Base-by-base conservation (phyloP, 2,329 filamentous ascomycete genomes). In the Harringtonia aguacate region DNA sequence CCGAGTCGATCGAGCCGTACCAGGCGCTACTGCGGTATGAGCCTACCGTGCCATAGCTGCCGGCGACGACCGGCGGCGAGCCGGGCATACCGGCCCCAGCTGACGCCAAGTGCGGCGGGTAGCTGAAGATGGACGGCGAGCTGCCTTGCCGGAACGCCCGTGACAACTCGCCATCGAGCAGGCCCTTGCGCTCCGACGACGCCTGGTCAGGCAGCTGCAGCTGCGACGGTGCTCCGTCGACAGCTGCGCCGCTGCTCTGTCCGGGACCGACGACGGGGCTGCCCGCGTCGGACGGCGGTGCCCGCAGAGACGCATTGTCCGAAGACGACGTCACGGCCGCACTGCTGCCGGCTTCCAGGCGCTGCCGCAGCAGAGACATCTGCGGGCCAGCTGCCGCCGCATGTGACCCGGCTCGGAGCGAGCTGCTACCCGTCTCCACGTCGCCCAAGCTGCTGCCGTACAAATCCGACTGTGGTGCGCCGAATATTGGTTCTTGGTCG, bases 51-150 rank as follows among this genome's bases (percentile, higher is more conserved):
- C 47, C 41, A 27, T 44, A 52, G 46, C 48, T 50, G 42, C 51
- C 47, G 9, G n/a, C n/a, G n/a, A 43, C 34, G 14, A 47, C 15
- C 3, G 48, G 48, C 9, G 50, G 37, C 15, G 39, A 14, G 18
- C 33, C 29, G 6, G 42, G 29, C 3, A 34, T 34, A 12, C 39
- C 48, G 3, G 21, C 34, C 9, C 36, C 40, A 3, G 46, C 48
- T 2, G 81, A 79, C 1, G 79, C 74, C 41, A 89, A 68, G 47
- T 76, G 73, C 33, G 77, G 75, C 7, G 75, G 71, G 13, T 70
- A 63, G 4, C 69, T 71, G 54, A 81, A 81, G 46, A 81, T 73
- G 44, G 71, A 73, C 22, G 62, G 60, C 56, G 53, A 50, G 48
- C 61, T 62, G 37, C 58, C 56, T 9, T 55, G 47, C 12, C 55